Evolutionary conservation across 345 rosid species (phyloP), one percentile per base, ranked within the genome.

Genomic region (Sonneratia caseolaris): DNA sequence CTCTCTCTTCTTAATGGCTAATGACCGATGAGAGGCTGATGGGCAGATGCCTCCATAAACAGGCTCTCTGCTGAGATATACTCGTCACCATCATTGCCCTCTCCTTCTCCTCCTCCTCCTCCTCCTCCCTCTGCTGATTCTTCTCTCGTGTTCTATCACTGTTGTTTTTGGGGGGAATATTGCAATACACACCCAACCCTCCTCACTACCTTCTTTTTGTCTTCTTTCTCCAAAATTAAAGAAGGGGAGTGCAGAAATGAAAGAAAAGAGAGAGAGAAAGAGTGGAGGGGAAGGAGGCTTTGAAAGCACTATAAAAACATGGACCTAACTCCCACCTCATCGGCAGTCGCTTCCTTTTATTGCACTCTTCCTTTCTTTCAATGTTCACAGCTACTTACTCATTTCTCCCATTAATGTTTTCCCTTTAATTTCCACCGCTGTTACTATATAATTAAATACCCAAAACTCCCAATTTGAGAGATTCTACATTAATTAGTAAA

Each of bases 311-410:
- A 85, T 82, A 83, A 88, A 84, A 81, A 80, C 85, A 53, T 82
- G 84, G 79, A 91, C 90, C 91, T 88, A 90, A 68, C 65, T 92
- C 91, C 86, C 81, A 53, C 5, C 59, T 53, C 59, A 53, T 53
- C 59, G 18, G 19, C 59, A 53, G 55, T 37, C 59, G 55, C 75
- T 71, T 62, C 89, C 82, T 85, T 89, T 91, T 86, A 91, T 87
- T 89, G 84, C 94, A 78, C 74, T 71, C 74, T 18, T 49, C 12
- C 59, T 53, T 85, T 82, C 74, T 86, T 89, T 91, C 88, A 89
- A 88, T 93, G 88, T 86, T 69, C 76, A 73, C 75, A 89, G 83
- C 98, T 94, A 94, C 77, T 84, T 85, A 65, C 64, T 53, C 59
- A 12, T 53, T 76, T 69, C 74, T 53, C 7, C 80, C 81, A 83